Evolutionary conservation across 2,329 filamentous ascomycete species (phyloP), one percentile per base, ranked within the genome.

Genomic region (Paramyrothecium sp.): DNA sequence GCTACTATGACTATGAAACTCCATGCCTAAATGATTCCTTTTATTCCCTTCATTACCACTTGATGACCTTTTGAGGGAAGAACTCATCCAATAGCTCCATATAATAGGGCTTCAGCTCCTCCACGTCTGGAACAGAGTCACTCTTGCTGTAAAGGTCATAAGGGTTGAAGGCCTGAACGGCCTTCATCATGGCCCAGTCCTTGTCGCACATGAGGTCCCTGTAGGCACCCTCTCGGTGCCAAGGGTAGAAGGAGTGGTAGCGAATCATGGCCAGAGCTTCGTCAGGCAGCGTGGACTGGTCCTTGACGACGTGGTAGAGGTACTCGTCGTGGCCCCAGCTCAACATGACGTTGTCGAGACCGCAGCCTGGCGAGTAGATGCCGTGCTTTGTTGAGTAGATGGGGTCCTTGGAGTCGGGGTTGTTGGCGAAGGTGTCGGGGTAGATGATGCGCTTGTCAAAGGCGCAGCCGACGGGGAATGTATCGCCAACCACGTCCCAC

Each of bases 131-230:
- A 21, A 92, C 81, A 22, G 86, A 90, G 67, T 96, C 92, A 65
- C 88, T 92, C 86, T 96, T 96, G 78, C 89, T 94, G 78, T 96
- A 96, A 54, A 96, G 71, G 70, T 96, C 92, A 67, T 96, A 97
- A 0, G 92, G 91, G 72, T 96, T 96, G 75, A 97, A 96, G 0
- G 90, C 91, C 73, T 85, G 83, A 53, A 96, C 92, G 10, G 91
- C 91, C 69, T 85, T 84, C 65, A 96, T 77, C 88, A 96, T 92
- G 66, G 83, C 81, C 72, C 88, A 77, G 66, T 97, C 92, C 70
- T 92, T 89, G 59, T 89, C 86, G 71, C 89, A 83, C 92, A 96
- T 96, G 73, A 96, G 83, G 74, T 91, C 86, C 59, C 75, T 74
- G 76, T 97, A 97, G 7, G 90, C 92, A 55, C 88, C 89, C 72